These are phyloP conservation scores for Trypanosoma melophagium DNA, from an alignment of 208 protist species.

Conservation along the genomic window DNA sequence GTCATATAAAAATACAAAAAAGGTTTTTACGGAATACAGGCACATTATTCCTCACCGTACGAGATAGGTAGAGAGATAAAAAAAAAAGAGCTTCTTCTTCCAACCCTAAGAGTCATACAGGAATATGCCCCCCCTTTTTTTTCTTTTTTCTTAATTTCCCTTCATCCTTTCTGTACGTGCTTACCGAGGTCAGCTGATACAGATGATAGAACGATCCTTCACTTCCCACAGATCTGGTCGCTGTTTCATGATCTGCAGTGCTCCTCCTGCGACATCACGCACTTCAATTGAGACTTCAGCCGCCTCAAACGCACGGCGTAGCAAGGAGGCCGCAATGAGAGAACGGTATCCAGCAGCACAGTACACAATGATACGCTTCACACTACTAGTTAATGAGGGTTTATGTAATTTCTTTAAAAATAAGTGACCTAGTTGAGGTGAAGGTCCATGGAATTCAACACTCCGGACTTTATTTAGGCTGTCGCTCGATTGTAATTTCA, in stretches of 20 bases:
- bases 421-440: slow-evolving; percentile 28
- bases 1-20: slow-evolving; percentile 24
- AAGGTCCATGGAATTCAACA: slow-evolving; percentile 20
- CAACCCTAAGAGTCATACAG: neutral
- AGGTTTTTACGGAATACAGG: neutral
- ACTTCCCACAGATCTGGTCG: slow-evolving; percentile 76
- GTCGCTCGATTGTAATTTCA: neutral
- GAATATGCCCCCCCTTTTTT: slow-evolving; percentile 3
- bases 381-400: slow-evolving; percentile 27
- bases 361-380: slow-evolving; percentile 60
- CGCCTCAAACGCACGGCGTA: slow-evolving; percentile 57
- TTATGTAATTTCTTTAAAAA: slow-evolving; percentile 42
- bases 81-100: neutral
- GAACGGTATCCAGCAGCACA: slow-evolving; percentile 79
- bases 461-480: neutral
- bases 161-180: neutral
- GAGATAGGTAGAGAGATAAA: neutral
- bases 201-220: slow-evolving; percentile 83
- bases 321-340: slow-evolving; percentile 68
- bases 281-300: slow-evolving; percentile 38
- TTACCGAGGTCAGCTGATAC: slow-evolving; percentile 88
- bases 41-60: neutral
- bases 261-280: slow-evolving; percentile 60
- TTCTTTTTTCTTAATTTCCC: neutral
- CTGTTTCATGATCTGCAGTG: slow-evolving; percentile 82